Conservation (phyloP, 2,329 filamentous ascomycete species). For the Apiospora rasikravindrae region DNA sequence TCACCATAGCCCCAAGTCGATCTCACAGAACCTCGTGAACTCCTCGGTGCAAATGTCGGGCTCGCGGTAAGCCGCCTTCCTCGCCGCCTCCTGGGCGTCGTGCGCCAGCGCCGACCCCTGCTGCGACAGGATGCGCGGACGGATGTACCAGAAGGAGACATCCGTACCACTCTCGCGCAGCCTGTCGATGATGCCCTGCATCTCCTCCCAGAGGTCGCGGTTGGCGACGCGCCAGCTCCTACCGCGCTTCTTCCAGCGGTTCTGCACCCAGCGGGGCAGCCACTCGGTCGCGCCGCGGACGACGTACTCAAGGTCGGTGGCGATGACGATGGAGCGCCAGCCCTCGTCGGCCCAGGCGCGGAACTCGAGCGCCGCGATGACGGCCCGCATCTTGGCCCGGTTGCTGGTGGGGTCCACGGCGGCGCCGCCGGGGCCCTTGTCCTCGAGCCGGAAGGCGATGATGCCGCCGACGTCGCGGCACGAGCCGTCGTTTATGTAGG, state of each 20-base stretch:
- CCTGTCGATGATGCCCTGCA: conserved; percentile 48
- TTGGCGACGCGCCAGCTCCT: conserved; percentile 49
- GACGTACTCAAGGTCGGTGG: conserved; percentile 59
- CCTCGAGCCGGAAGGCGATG: conserved; percentile 46
- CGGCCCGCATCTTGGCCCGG: conserved; percentile 60
- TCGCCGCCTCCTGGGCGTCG: conserved; percentile 30
- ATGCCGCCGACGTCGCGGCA: conserved; percentile 25
- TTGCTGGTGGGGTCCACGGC: conserved; percentile 50
- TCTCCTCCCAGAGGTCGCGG: conserved; percentile 55
- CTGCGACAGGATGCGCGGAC: conserved; percentile 23
- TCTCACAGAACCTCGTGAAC: conserved; percentile 34
- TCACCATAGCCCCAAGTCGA: conserved; percentile 20
- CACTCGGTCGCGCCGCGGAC: conserved; percentile 50
- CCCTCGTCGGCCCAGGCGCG: conserved; percentile 50
- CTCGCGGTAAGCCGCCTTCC: conserved; percentile 28
- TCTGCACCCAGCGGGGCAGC: conserved; percentile 48
- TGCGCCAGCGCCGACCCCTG: conserved; percentile 28
- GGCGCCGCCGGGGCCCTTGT: conserved; percentile 46
- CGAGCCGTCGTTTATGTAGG: conserved; percentile 14
- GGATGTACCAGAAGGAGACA: conserved; percentile 37
- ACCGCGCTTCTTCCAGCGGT: conserved; percentile 48
- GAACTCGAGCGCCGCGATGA: conserved; percentile 54
- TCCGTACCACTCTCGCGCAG: conserved; percentile 31
- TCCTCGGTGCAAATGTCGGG: conserved; percentile 26
- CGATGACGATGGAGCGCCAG: conserved; percentile 51